Evolutionary conservation across 805 yeast species (phyloP).

Genomic region (Yamadazyma insecticola): DNA sequence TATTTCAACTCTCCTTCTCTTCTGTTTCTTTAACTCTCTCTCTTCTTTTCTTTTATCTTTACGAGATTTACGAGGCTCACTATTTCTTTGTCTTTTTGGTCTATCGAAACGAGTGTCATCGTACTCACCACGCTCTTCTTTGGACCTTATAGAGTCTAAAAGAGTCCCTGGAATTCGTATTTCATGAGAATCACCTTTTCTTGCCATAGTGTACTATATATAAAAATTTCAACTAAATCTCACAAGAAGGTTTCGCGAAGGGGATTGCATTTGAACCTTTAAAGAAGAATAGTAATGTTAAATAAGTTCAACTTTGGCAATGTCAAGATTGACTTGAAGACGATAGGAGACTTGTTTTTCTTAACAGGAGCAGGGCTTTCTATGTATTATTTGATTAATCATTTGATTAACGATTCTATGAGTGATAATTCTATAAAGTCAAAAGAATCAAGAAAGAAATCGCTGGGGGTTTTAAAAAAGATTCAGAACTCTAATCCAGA

Average conservation of each 20-base stretch:
- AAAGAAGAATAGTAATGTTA: too few species aligned
- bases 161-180: conserved; percentile 53
- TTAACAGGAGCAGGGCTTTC: conserved; percentile 63
- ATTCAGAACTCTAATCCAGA: conserved; percentile 52
- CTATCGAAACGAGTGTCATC: conserved; percentile 17
- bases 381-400: conserved; percentile 56
- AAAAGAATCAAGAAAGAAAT: conserved; percentile 61
- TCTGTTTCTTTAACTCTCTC: conserved; percentile 27
- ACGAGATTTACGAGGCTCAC: conserved; percentile 18
- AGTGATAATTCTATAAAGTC: conserved; percentile 32
- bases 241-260: too few species aligned
- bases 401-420: conserved; percentile 30
- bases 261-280: too few species aligned
- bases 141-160: conserved; percentile 44
- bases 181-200: conserved; percentile 33
- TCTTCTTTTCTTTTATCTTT: conserved; percentile 35
- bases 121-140: conserved; percentile 41
- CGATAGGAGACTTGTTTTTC: conserved; percentile 38
- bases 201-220: too few species aligned
- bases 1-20: conserved; percentile 15
- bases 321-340: conserved; percentile 33
- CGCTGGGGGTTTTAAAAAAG: conserved; percentile 40
- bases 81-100: conserved; percentile 4
- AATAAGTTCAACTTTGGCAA: conserved; percentile 36
- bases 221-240: too few species aligned